Percentiles rank a stretch among this genome's conserved stretches.
These are phyloP conservation scores for Claviceps capensis DNA, from an alignment of 2,329 filamentous ascomycete genomes.

Conservation along the genomic window DNA sequence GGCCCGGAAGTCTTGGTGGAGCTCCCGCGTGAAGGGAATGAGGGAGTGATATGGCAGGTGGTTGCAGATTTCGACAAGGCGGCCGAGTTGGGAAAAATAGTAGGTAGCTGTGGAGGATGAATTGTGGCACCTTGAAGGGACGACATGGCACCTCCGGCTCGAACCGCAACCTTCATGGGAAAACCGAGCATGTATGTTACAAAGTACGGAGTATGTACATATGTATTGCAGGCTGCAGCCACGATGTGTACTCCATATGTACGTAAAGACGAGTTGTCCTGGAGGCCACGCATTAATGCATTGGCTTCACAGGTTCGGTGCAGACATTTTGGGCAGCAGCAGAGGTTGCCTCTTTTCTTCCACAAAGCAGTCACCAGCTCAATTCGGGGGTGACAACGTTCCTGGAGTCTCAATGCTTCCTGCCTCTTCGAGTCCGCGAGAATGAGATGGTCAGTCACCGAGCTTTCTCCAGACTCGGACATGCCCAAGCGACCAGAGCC, in stretches of 20 bases:
- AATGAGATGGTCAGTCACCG: neutral
- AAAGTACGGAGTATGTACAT: neutral
- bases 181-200: neutral
- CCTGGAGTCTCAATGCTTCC: too few species aligned
- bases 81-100: neutral
- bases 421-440: too few species aligned
- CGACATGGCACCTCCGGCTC: neutral
- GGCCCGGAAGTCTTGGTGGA: constrained; percentile 10
- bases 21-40: constrained; percentile 5
- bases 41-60: constrained; percentile 1
- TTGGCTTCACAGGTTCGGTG: too few species aligned
- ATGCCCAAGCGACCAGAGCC: neutral
- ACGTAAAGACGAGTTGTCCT: too few species aligned
- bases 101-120: neutral
- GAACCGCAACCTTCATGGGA: neutral
- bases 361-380: too few species aligned
- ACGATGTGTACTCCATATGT: too few species aligned
- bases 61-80: constrained; percentile 8
- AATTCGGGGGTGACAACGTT: too few species aligned
- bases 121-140: neutral
- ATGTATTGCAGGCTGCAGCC: too few species aligned
- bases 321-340: too few species aligned
- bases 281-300: too few species aligned
- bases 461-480: neutral
- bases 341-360: too few species aligned